These are phyloP conservation scores for Amoebophrya sp. DNA, from an alignment of 169 alveolate species.

Conservation along the genomic window DNA sequence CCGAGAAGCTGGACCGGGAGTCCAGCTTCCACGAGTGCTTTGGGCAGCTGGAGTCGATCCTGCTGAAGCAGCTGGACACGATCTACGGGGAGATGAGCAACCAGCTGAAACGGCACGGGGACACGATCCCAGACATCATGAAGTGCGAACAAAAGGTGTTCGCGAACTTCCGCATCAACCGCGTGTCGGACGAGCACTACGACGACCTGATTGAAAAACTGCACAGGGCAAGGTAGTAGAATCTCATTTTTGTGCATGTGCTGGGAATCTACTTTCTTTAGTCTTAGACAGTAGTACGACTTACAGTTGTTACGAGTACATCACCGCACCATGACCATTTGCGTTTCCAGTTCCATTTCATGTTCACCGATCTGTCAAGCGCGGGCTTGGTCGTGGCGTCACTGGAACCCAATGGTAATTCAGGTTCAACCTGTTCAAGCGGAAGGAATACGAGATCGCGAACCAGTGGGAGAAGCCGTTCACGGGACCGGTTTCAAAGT, in stretches of 20 bases:
- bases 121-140: neutral
- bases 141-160: neutral
- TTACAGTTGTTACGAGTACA: too few relatives aligned
- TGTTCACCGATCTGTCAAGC: too few relatives aligned
- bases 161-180: neutral
- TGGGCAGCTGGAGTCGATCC: neutral
- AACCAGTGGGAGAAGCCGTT: conserved; percentile 4
- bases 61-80: neutral
- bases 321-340: too few relatives aligned
- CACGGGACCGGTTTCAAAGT: neutral
- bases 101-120: neutral
- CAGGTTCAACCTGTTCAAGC: neutral
- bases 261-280: too few relatives aligned
- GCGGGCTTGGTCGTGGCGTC: too few relatives aligned
- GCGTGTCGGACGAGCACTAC: conserved; percentile 1
- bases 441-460: neutral
- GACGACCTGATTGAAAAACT: neutral
- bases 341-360: too few relatives aligned
- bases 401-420: too few relatives aligned
- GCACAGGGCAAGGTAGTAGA: neutral
- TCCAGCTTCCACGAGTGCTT: neutral
- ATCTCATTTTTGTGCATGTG: too few relatives aligned
- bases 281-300: too few relatives aligned
- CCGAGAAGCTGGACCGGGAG: neutral
- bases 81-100: neutral